Base-by-base conservation (phyloP, 2,329 filamentous ascomycete genomes). In the Trichothecium sympodiale region DNA sequence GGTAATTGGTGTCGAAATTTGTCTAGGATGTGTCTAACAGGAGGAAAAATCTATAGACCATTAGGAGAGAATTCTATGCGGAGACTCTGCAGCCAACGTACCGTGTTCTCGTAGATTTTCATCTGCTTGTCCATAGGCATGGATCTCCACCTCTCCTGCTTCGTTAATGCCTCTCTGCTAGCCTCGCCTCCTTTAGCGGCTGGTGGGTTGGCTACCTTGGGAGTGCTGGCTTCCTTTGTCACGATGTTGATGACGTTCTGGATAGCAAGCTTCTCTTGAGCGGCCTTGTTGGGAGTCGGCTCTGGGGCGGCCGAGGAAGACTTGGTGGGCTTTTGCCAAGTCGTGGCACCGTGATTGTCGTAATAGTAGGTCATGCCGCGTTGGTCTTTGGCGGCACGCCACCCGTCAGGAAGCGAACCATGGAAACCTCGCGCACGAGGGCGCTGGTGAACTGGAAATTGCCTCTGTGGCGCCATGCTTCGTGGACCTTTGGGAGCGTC, bases 61-160 rank as follows among this genome's bases (percentile, higher is more conserved):
- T 16, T 50, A 42, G 49, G 13, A 34, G 17, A 17, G 15, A 23
- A 16, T 3, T 32, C 3, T 17, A 28, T 26, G 3, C 15, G 17
- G 17, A 29, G 17, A 23, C 3, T 4, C 25, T 25, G 7, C 5
- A 27, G 26, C 10, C 10, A 14, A 65, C 83, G 56, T 69, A 93
- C 86, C 35, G 87, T 94, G 52, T 88, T 88, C 57, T 95, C 88
- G 50, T 95, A 96, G 3, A 94, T 69, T 63, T 86, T 94, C 74
- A 87, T 93, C 59, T 91, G 85, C 60, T 95, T 95, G 45, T 95
- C 88, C 46, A 77, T 55, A 2, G 80, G 67, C 23, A 80, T 55
- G 40, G 69, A 71, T 37, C 75, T 71, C 83, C 83, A 87, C 53
- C 80, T 83, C 33, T 85, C 80, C 47, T 70, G 69, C 46, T 74